These are phyloP conservation scores for Penicillium sp. DNA, from an alignment of 2,329 filamentous ascomycete species.

Conservation along the genomic window DNA sequence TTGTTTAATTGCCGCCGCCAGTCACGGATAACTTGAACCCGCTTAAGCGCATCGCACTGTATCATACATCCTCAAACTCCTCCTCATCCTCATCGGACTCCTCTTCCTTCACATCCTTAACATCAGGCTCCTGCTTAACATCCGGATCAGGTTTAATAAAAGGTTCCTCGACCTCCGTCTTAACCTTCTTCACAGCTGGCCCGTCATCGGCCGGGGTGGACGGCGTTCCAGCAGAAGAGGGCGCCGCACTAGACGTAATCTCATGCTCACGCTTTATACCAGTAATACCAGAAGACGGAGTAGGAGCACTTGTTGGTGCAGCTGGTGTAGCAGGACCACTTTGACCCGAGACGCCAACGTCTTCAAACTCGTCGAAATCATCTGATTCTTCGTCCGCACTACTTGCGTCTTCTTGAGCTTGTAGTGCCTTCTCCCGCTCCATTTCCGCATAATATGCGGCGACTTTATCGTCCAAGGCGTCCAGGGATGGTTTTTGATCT, in stretches of 20 bases:
- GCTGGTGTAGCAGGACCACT: conserved; percentile 42
- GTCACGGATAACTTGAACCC: too few species aligned
- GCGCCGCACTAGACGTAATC: conserved; percentile 43
- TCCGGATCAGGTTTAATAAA: conserved; percentile 10
- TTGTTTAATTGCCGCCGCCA: not conserved
- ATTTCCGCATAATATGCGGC: conserved; percentile 53
- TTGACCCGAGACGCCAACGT: conserved; percentile 44
- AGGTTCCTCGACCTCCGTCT: too few species aligned
- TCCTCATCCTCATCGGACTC: conserved; percentile 50
- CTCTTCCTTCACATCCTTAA: conserved; percentile 42
- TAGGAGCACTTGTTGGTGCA: conserved; percentile 34
- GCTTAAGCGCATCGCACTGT: not conserved
- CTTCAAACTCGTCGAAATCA: conserved; percentile 50
- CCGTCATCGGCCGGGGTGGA: conserved; percentile 43
- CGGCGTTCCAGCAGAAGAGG: conserved; percentile 43
- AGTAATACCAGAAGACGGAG: conserved; percentile 22
- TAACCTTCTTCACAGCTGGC: conserved; percentile 49
- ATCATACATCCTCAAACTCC: conserved; percentile 50
- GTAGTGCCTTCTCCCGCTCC: conserved; percentile 47
- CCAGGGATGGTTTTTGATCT: conserved; percentile 46
- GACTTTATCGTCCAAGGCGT: conserved; percentile 51
- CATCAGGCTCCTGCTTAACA: conserved; percentile 19
- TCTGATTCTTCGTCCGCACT: conserved; percentile 47
- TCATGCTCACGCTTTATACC: conserved; percentile 46
- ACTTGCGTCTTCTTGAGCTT: conserved; percentile 46